phyloP scores from a whole-genome alignment of 331 rosid species.

The Arachis monticola region DNA sequence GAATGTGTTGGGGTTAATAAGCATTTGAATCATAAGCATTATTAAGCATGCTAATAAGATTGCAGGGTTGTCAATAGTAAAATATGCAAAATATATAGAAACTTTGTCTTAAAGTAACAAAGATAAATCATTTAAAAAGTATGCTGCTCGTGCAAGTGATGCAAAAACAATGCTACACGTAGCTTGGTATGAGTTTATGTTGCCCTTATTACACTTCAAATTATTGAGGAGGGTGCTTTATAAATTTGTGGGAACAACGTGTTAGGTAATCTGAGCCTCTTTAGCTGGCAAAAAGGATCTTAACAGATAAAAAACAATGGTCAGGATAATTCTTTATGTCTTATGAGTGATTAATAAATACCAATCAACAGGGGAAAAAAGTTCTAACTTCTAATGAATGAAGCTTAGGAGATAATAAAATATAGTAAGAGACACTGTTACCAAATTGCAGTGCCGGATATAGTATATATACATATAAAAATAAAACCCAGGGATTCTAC shows the following conservation, averaged over 20 bases:
- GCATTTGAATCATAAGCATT: slow-evolving; percentile 31
- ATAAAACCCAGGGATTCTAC: too few relatives aligned
- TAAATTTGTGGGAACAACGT: slow-evolving; percentile 5
- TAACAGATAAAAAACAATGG: not conserved
- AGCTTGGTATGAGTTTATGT: not conserved
- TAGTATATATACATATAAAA: too few relatives aligned
- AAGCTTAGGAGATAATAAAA: too few relatives aligned
- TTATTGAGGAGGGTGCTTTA: slow-evolving; percentile 5
- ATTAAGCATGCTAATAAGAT: slow-evolving; percentile 36
- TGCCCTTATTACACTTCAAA: not conserved
- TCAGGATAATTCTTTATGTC: not conserved
- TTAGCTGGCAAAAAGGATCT: slow-evolving; percentile 7
- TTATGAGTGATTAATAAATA: not conserved
- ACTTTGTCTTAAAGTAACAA: slow-evolving; percentile 8
- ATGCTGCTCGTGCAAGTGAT: not conserved
- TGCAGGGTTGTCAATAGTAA: not conserved
- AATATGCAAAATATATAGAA: not conserved
- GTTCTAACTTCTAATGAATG: too few relatives aligned
- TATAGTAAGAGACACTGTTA: too few relatives aligned
- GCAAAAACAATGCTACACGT: not conserved
- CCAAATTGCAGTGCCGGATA: too few relatives aligned
- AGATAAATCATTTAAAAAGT: slow-evolving; percentile 1
- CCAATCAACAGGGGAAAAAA: too few relatives aligned
- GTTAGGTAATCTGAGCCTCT: not conserved
- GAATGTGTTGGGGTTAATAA: slow-evolving; percentile 44